Base-by-base conservation (phyloP, 352 stramenopile species). In the Pythium scleroteichum region DNA sequence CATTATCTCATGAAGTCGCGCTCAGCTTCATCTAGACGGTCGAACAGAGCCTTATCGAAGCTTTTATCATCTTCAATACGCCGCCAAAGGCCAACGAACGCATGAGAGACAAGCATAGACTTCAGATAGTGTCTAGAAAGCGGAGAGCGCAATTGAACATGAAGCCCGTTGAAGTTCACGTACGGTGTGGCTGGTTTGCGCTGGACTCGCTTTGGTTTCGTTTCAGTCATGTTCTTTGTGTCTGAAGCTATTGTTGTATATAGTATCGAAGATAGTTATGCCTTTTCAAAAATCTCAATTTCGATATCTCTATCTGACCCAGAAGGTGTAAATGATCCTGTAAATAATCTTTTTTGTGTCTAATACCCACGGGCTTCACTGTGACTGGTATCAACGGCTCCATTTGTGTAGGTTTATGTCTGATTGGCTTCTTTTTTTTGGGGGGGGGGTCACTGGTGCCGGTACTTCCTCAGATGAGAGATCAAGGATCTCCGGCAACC, bases 251-350 rank as follows among this genome's bases (percentile, higher is more conserved):
- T n/a, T n/a, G n/a, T n/a, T 12, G 33, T 56, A 51, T 4, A 24
- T 57, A 57, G 55, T 41, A 16, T n/a, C n/a, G 24, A 46, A 46
- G 3, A 10, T 27, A 42, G 5, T 57, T 53, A 59, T 45, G 33
- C 59, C 59, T 24, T 54, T 20, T 66, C 35, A 48, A 59, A 66
- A 3, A 66, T 66, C n/a, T 66, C 58, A 59, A 66, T 66, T 24
- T 64, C 56, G 3, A 64, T 16, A 5, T 19, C 2, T 19, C 50
- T 53, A 53, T 64, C 56, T 19, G 45, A 56, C 4, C 56, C 56
- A 23, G 56, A 6, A 29, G 54, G 56, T 2, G 56, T 57, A 22
- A 64, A 64, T 42, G 49, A 44, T 14, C 56, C 56, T 33, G 49
- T 44, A 29, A 64, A 64, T 23, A 64, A 32, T 4, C 56, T 44